Percentiles rank a stretch among this genome's conserved stretches.
These are phyloP conservation scores for Dendrobium nobile DNA, from an alignment of 106 monocot genomes.

Conservation along the genomic window DNA sequence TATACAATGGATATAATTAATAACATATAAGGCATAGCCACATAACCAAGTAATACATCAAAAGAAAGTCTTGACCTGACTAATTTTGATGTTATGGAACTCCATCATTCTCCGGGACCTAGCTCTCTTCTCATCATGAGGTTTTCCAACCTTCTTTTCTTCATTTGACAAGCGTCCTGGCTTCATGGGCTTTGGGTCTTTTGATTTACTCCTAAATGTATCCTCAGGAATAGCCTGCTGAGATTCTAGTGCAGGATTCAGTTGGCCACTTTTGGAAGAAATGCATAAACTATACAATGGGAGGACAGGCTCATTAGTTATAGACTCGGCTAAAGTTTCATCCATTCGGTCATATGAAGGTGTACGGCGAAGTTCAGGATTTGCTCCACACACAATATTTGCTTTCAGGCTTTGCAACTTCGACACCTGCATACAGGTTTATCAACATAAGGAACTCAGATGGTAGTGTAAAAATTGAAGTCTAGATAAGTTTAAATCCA, in stretches of 20 bases:
- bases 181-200: constrained; percentile 47
- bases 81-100: constrained; percentile 92
- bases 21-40: neutral
- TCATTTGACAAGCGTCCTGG: constrained; percentile 60
- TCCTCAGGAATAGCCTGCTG: constrained; percentile 29
- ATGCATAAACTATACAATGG: constrained; percentile 35
- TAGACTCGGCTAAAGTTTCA: constrained; percentile 64
- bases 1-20: neutral
- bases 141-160: constrained; percentile 70
- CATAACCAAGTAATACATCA: neutral
- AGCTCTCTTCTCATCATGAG: constrained; percentile 73
- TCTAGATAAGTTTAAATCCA: neutral
- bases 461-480: neutral
- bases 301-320: constrained; percentile 60
- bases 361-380: constrained; percentile 61
- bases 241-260: constrained; percentile 32
- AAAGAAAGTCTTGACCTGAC: constrained; percentile 48
- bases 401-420: constrained; percentile 45
- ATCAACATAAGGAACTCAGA: neutral
- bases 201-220: constrained; percentile 33
- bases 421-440: constrained; percentile 32
- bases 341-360: constrained; percentile 80
- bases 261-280: constrained; percentile 43
- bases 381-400: constrained; percentile 39
- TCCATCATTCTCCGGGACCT: constrained; percentile 81